Evolutionary conservation across 2,329 filamentous ascomycete genomes (phyloP), one percentile per base, ranked within the genome.

Genomic region (Phialocephala subalpina): DNA sequence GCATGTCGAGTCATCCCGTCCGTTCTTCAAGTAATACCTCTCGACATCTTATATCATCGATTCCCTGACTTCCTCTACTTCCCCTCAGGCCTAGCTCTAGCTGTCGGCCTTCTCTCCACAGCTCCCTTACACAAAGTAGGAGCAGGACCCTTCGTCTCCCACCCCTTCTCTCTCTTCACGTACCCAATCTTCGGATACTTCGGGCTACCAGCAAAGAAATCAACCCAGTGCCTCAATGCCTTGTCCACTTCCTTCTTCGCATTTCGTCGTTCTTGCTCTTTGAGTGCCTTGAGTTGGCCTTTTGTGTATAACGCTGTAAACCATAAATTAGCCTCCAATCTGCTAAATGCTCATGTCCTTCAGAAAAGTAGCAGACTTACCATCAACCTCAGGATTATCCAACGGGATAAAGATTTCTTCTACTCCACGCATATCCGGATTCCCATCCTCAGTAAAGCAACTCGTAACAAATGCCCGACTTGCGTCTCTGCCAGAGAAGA

Each of bases 391-490:
- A 0, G 84, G 82, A 73, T 90, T 84, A 76, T 90, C 87, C 38
- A 87, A 73, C 1, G 88, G 88, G 9, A 95, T 77, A 80, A 88
- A 98, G 87, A 97, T 96, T 69, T 90, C 86, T 81, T 98, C 96
- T 4, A 93, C 90, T 55, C 96, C 96, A 67, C 92, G 87, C 77
- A 97, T 81, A 80, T 99, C 96, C 3, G 92, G 85, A 1, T 90
- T 96, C 36, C 90, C 83, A 82, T 99, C 96, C 9, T 65, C 70
- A 45, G 87, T 82, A 81, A 99, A 99, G 79, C 96, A 99, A 20
- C 93, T 93, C 1, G 96, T 98, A 11, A 99, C 89, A 79, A 94
- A 99, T 22, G 90, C 93, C 58, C 96, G 90, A 16, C 92, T 89
- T 38, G 95, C 94, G 79, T 99, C 96, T 68, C 86, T 85, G 67